Evolutionary conservation across 371 early-diverging fungal genomes (phyloP), one percentile per base, ranked within the genome.

Genomic region (Massospora cicadina): DNA sequence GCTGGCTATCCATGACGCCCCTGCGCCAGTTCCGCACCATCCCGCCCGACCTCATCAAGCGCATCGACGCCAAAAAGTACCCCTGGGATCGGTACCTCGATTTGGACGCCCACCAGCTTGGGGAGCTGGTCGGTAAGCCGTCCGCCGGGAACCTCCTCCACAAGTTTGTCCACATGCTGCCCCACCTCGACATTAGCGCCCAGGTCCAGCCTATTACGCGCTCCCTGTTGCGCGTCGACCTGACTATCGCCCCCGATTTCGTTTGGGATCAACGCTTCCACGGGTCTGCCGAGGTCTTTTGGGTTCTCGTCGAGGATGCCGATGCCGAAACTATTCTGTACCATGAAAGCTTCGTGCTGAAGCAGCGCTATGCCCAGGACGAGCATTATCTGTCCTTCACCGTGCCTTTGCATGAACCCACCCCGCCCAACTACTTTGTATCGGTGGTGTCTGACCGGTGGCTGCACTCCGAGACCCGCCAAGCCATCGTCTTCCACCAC

Each of bases 401-500:
- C 0, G 91, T 95, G 0, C 91, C 93, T 2, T 70, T 98, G n/a
- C 85, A 78, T 55, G 95, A 95, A 24, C 96, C 96, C 24, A 74
- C 95, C 57, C 95, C 93, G 61, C 97, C 97, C 56, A 92, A 95
- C 72, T 94, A 91, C 75, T 96, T 92, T 78, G 85, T 98, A 63
- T 77, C 84, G 31, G 80, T 94, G 28, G 77, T 92, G 25, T 87
- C 91, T 24, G 98, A 98, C 75, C 83, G 95, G 3, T 98, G 98
- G 98, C 67, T 98, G 60, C 87, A 88, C 66, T 84, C 87, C 5
- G 92, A 93, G 69, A 86, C 93, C 28, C 79, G 89, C 21, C 71
- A 91, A 67, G 89, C 96, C 1, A 85, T 98, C 2, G 93, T 94
- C 10, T 92, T 98, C 79, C 82, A 84, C 74, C 89, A 91, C 66